These are phyloP conservation scores for Cryptosporidium parvum DNA, from an alignment of 169 alveolate genomes.

Conservation along the genomic window DNA sequence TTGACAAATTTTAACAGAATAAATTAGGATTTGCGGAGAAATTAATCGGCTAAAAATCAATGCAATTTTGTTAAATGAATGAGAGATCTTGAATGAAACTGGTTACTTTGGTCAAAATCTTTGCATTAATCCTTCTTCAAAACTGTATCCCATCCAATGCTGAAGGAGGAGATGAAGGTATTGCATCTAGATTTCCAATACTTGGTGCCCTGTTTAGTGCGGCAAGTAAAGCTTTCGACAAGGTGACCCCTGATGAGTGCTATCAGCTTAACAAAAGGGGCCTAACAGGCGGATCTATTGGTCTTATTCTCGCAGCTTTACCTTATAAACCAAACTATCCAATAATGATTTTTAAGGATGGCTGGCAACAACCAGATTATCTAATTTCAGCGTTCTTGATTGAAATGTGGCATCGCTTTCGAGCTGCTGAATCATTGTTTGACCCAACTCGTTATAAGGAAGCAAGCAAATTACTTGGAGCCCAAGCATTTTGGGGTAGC, in stretches of 20 bases:
- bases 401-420: slow-evolving; percentile 59
- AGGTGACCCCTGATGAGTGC: slow-evolving; percentile 69
- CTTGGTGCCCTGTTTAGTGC: slow-evolving; percentile 67
- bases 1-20: neutral
- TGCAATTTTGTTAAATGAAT: neutral
- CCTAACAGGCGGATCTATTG: slow-evolving; percentile 35
- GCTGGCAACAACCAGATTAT: slow-evolving; percentile 71
- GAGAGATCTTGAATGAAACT: slow-evolving; percentile 19
- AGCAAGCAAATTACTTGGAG: slow-evolving; percentile 63
- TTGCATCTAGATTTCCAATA: slow-evolving; percentile 56
- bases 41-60: neutral
- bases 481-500: slow-evolving; percentile 69
- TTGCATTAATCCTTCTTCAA: neutral
- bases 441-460: slow-evolving; percentile 52
- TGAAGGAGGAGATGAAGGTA: slow-evolving; percentile 65
- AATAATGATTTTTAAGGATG: slow-evolving; percentile 62
- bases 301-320: slow-evolving; percentile 58
- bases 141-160: neutral
- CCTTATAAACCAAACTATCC: slow-evolving; percentile 68
- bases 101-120: neutral
- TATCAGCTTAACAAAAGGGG: slow-evolving; percentile 60
- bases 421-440: slow-evolving; percentile 64
- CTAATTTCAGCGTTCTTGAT: slow-evolving; percentile 48
- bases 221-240: slow-evolving; percentile 71
- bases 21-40: neutral